These are phyloP conservation scores for Blastocladiella britannica DNA, from an alignment of 192 early-diverging fungal genomes.

Conservation along the genomic window DNA sequence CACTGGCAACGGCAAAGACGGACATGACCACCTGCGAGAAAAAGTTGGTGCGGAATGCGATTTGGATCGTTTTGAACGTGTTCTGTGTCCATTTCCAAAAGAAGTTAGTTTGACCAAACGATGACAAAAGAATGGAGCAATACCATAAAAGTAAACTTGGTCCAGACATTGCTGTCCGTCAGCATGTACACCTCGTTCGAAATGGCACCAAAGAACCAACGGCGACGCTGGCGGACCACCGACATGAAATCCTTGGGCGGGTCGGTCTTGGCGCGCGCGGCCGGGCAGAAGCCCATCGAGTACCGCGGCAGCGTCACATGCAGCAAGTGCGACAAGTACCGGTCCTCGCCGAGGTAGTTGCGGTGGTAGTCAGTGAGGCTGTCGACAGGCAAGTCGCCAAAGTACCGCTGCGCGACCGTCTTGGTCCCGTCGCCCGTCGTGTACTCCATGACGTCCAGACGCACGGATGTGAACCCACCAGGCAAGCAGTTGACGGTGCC, in stretches of 20 bases:
- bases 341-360: constrained; percentile 25
- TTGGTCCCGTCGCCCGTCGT: too few relatives aligned
- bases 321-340: constrained; percentile 25
- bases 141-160: too few relatives aligned
- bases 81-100: too few relatives aligned
- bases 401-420: constrained; percentile 23
- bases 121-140: too few relatives aligned
- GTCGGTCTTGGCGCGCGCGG: constrained; percentile 23
- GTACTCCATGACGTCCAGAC: too few relatives aligned
- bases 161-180: constrained; percentile 16
- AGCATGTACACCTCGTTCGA: constrained; percentile 18
- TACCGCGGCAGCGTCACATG: constrained; percentile 12
- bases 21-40: too few relatives aligned
- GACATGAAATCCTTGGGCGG: constrained; percentile 14
- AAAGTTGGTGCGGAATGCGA: too few relatives aligned
- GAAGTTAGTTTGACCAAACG: too few relatives aligned
- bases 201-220: constrained; percentile 23
- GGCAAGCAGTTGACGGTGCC: constrained; percentile 19
- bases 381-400: constrained; percentile 11
- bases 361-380: constrained; percentile 18
- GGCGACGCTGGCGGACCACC: constrained; percentile 20
- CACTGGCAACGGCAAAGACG: too few relatives aligned
- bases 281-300: constrained; percentile 15
- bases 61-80: too few relatives aligned
- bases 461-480: too few relatives aligned